phyloP scores from a whole-genome alignment of 2,329 filamentous ascomycete genomes.

The Metarhizium robertsii region DNA sequence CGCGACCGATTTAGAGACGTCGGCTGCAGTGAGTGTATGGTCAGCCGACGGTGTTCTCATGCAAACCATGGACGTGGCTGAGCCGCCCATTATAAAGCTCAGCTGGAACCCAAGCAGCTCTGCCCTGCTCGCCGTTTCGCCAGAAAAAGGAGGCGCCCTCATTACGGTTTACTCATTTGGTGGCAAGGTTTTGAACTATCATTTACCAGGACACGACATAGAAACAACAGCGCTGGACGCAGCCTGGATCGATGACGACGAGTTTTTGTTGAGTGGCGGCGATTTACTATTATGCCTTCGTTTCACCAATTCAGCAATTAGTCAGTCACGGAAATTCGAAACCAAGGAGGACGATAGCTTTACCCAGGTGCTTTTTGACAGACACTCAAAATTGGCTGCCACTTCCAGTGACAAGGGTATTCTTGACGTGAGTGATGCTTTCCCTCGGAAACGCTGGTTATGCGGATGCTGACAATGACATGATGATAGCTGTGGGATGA shows the following conservation, averaged over 20 bases:
- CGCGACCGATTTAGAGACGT: conserved; percentile 43
- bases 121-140: conserved; percentile 47
- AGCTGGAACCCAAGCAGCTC: conserved; percentile 49
- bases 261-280: conserved; percentile 51
- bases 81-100: conserved; percentile 53
- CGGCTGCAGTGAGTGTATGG: conserved; percentile 48
- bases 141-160: conserved; percentile 42
- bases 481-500: conserved; percentile 43
- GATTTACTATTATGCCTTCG: conserved; percentile 40
- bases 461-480: conserved; percentile 1
- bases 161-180: conserved; percentile 44
- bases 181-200: conserved; percentile 36
- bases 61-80: conserved; percentile 45
- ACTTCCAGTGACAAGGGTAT: conserved; percentile 51
- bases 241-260: conserved; percentile 47
- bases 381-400: conserved; percentile 41
- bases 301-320: conserved; percentile 37
- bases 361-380: conserved; percentile 47
- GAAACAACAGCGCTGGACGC: conserved; percentile 45
- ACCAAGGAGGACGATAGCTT: conserved; percentile 45
- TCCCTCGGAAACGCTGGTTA: no score
- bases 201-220: conserved; percentile 40
- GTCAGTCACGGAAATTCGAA: conserved; percentile 38
- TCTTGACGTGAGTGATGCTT: conserved; percentile 43
- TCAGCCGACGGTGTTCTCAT: conserved; percentile 40